A percentile compares a stretch with the other conserved stretches of the same genome.
These are phyloP conservation scores for Cladosporium phlei DNA, from an alignment of 2,329 filamentous ascomycete species.

Conservation along the genomic window DNA sequence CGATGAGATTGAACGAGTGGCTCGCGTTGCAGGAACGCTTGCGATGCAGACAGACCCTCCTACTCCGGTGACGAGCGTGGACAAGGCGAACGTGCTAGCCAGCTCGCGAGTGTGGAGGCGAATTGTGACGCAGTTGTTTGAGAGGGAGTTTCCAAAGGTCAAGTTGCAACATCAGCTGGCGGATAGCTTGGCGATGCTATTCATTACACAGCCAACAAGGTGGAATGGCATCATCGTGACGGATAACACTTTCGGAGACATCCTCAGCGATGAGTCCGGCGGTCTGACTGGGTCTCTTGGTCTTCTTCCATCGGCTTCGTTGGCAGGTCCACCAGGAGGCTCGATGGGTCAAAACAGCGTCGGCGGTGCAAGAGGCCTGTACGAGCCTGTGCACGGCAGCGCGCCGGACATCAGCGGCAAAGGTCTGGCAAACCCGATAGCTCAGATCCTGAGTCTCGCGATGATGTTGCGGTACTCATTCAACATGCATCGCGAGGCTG, in stretches of 20 bases:
- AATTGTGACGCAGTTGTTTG: conserved; percentile 39
- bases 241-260: conserved; percentile 48
- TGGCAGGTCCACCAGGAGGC: conserved; percentile 26
- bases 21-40: conserved; percentile 44
- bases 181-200: conserved; percentile 47
- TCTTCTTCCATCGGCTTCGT: conserved; percentile 41
- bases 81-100: conserved; percentile 53
- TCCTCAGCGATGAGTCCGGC: conserved; percentile 44
- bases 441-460: conserved; percentile 29
- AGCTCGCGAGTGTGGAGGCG: conserved; percentile 48
- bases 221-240: conserved; percentile 48
- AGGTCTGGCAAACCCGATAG: conserved; percentile 30
- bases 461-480: conserved; percentile 35
- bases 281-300: conserved; percentile 46
- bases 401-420: conserved; percentile 33
- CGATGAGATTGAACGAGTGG: conserved; percentile 45
- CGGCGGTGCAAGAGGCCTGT: conserved; percentile 35
- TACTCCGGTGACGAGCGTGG: conserved; percentile 44
- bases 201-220: conserved; percentile 44
- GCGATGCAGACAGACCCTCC: conserved; percentile 36
- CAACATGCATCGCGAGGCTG: conserved; percentile 29
- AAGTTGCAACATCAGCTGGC: conserved; percentile 44
- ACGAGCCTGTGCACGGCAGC: conserved; percentile 32
- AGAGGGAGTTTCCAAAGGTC: conserved; percentile 42
- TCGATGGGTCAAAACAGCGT: conserved; percentile 34